phyloP scores from a whole-genome alignment of 176 grass and related monocot species.

The Rhynchospora breviuscula region DNA sequence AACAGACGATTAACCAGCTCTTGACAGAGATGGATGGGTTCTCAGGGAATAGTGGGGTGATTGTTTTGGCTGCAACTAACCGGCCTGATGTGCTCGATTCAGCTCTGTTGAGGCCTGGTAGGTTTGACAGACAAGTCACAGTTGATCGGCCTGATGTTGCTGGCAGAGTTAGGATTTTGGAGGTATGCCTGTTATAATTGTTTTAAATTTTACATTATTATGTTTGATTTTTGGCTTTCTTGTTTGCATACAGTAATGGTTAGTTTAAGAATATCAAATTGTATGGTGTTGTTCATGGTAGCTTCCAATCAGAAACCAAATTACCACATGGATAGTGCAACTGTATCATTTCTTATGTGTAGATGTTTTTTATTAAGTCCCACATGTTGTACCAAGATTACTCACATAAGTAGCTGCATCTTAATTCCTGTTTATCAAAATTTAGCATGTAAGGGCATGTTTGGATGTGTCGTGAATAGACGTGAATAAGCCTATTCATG shows the following conservation, averaged over 20 bases:
- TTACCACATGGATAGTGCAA: background rate
- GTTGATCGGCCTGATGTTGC: constrained; percentile 93
- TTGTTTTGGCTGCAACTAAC: constrained; percentile 87
- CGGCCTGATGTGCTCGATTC: constrained; percentile 77
- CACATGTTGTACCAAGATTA: background rate
- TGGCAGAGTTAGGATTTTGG: constrained; percentile 76
- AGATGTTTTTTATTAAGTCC: background rate
- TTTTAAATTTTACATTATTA: background rate
- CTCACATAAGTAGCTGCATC: background rate
- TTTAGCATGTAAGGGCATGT: background rate
- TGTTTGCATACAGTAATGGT: background rate
- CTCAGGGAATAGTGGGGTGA: constrained; percentile 84
- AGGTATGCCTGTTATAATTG: constrained; percentile 25
- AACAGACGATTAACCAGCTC: constrained; percentile 98
- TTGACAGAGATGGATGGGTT: constrained; percentile 99
- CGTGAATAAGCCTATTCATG: no score
- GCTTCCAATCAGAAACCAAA: background rate
- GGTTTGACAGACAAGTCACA: constrained; percentile 92
- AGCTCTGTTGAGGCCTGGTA: constrained; percentile 56
- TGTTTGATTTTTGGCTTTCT: background rate
- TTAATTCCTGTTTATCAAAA: background rate
- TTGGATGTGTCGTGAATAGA: no score
- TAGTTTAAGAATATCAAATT: background rate
- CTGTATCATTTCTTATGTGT: background rate
- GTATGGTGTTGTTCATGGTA: background rate